Base-by-base conservation (phyloP, 768 basidiomycete genomes). In the Rhizopogon salebrosus region DNA sequence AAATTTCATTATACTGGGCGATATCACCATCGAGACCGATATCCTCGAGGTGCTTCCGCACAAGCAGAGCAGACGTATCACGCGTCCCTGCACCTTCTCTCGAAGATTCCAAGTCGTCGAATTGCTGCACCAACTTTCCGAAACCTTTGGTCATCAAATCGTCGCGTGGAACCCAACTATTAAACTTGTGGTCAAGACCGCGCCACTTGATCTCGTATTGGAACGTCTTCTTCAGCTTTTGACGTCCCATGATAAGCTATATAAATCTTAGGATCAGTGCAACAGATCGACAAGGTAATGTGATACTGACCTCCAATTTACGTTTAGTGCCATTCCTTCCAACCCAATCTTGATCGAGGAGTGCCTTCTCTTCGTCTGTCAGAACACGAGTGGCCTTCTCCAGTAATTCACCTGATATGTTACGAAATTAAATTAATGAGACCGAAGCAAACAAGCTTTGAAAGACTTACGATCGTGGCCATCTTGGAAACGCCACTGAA, bases 401-500 rank as follows among this genome's bases (percentile, higher is more conserved):
- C 58, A 97, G 62, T 34, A 95, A 73, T 72, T 98, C 95, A 59
- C 88, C 88, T 91, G 53, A 55, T 54, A 55, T 53, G 24, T 56
- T 60, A 40, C 46, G 54, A 52, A 55, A 38, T 51, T 42, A 50
- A 36, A 52, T 51, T 39, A 46, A 37, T 55, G 45, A 16, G 18
- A 51, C 38, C 31, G 22, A 58, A 55, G 16, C 41, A 31, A 57
- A 48, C 52, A 39, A 59, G 16, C 52, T 23, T 36, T 42, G 41
- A 37, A 56, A 53, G 54, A 76, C 84, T 59, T 67, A 89, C 93
- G 89, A 78, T 98, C 95, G 70, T 95, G 89, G 45, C 95, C 95
- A 69, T 97, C 95, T 67, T 98, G 95, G 83, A 94, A 98, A 61
- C 95, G 89, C 95, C 95, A 98, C 73, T 97, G 93, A 62, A 98